Evolutionary conservation across 116 monocot genomes (phyloP).

Genomic region (Dioscorea cayenensis): DNA sequence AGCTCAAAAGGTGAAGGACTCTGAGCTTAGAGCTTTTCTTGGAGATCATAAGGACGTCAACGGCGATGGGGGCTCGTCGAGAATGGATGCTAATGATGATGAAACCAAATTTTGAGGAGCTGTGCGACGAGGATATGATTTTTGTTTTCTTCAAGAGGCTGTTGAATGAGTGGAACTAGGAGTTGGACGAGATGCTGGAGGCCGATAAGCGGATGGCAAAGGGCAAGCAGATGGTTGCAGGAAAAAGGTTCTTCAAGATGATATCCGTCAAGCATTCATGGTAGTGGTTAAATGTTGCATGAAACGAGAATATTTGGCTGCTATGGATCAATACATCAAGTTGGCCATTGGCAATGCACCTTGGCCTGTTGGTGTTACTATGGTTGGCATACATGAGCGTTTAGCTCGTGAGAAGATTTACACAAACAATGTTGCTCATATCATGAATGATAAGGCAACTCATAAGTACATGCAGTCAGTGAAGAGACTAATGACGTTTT

Average conservation of each 20-base stretch:
- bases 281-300: conserved; percentile 81
- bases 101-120: conserved; percentile 70
- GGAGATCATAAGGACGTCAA: conserved; percentile 47
- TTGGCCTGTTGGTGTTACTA: conserved; percentile 98
- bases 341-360: conserved; percentile 94
- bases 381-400: conserved; percentile 99
- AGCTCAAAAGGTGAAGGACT: no score
- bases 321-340: conserved; percentile 99
- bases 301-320: no score
- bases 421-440: no score
- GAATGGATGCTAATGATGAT: conserved; percentile 56
- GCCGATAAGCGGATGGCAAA: conserved; percentile 78
- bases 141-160: conserved; percentile 89
- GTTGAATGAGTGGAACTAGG: conserved; percentile 88
- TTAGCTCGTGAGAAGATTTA: conserved; percentile 98
- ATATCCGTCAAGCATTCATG: conserved; percentile 81
- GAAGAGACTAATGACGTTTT: no score
- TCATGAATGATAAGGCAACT: no score
- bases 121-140: conserved; percentile 96
- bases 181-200: conserved; percentile 75
- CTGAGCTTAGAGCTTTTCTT: no score
- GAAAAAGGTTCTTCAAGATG: conserved; percentile 95
- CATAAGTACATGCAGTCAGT: no score
- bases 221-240: conserved; percentile 90
- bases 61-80: conserved; percentile 41